Evolutionary conservation across 1,284 basidiomycete genomes (phyloP), one percentile per base, ranked within the genome.

Genomic region (Marasmius sp.): DNA sequence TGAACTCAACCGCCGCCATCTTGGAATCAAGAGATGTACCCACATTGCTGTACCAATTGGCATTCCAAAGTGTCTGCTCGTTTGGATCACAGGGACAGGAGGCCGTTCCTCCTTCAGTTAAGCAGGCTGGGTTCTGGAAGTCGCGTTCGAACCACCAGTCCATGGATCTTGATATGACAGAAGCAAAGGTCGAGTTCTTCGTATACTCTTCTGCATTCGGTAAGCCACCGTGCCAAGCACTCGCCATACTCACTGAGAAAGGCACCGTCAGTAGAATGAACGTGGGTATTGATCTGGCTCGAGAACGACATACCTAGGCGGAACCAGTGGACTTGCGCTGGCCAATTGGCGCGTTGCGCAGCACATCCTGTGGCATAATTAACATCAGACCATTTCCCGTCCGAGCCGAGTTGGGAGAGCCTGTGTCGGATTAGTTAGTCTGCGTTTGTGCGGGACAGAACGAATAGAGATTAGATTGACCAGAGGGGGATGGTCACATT

Each of bases 31-130:
- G 12, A 12, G 27, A 34, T n/a, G 27, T 57, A 33, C 10, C 62
- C 67, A 85, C 84, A 65, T 88, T 89, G 7, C 81, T 83, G 68
- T 81, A 88, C 89, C 89, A 91, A 69, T 91, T 91, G 59, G 81
- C 82, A 67, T 89, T 89, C 87, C 85, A 87, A 27, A 65, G 86
- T 73, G 48, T 78, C 12, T 76, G 61, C 37, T 76, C 86, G 1
- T 83, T 78, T 12, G 85, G 84, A 9, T 74, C 76, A 65, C 85
- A 88, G 1, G 84, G 81, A 66, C 86, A 88, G 9, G 71, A 66
- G 11, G 68, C 63, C 1, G 73, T 74, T 0, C 86, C 85, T 0
- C 86, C 86, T 3, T 71, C 71, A 62, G 83, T 82, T 34, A 88
- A 70, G 68, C 88, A 90, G 16, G 74, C 79, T 5, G 72, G 66